A percentile compares a stretch with the other conserved stretches of the same genome.
Evolutionary conservation across 2,329 filamentous ascomycete genomes (phyloP).

Genomic region (Phyllosticta citriasiana): DNA sequence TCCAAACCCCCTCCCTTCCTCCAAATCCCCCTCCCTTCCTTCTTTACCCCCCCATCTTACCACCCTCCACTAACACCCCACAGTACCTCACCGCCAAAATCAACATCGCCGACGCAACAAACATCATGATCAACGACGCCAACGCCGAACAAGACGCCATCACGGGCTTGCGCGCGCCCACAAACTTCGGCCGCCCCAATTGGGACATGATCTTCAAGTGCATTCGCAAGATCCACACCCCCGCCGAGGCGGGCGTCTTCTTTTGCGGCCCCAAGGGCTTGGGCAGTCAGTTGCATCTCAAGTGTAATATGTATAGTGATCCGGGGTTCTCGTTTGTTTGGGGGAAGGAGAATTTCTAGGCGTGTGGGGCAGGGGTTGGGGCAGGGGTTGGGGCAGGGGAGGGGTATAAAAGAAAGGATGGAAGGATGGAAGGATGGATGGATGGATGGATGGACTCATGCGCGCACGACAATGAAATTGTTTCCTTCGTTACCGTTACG

Average conservation of each 20-base stretch:
- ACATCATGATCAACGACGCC: conserved; percentile 88
- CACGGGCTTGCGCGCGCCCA: conserved; percentile 70
- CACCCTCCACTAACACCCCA: background rate
- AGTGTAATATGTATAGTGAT: conserved; percentile 82
- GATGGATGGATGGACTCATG: too few species aligned
- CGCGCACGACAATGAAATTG: too few species aligned
- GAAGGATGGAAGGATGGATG: too few species aligned
- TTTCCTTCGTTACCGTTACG: too few species aligned
- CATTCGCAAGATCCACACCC: conserved; percentile 58
- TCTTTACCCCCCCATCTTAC: conserved; percentile 6
- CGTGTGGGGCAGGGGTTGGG: background rate
- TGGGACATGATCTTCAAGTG: conserved; percentile 86
- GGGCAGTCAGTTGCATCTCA: conserved; percentile 66
- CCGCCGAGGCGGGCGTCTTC: conserved; percentile 41
- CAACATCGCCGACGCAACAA: conserved; percentile 74
- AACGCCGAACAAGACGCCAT: conserved; percentile 78
- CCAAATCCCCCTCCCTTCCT: background rate
- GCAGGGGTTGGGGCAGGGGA: too few species aligned
- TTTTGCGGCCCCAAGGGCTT: conserved; percentile 78
- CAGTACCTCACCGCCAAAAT: conserved; percentile 77
- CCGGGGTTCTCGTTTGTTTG: conserved; percentile 61
- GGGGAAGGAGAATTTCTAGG: conserved; percentile 60
- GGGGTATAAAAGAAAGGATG: too few species aligned
- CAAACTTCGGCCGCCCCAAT: conserved; percentile 78
- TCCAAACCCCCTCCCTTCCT: too few species aligned